Conservation (phyloP, 768 basidiomycete species). For the Cantharellus anzutake region DNA sequence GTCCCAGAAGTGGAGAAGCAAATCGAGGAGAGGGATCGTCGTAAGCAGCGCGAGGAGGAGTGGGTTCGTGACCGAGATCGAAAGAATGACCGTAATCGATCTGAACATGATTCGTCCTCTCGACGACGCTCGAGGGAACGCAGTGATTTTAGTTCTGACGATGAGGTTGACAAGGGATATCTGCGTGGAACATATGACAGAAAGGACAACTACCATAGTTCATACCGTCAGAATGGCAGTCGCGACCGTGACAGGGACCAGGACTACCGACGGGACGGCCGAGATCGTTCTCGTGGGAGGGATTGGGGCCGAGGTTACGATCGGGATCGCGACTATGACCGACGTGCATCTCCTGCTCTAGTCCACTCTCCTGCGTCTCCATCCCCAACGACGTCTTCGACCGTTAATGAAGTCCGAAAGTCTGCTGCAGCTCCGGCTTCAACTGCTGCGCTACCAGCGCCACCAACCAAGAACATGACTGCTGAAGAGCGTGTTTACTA, state of each 20-base stretch:
- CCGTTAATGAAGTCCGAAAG: background rate
- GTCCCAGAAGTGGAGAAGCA: constrained; percentile 79
- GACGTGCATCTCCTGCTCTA: constrained; percentile 11
- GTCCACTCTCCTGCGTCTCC: constrained; percentile 18
- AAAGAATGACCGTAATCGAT: constrained; percentile 37
- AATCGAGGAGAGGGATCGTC: constrained; percentile 59
- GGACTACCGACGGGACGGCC: constrained; percentile 21
- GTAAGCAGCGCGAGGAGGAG: constrained; percentile 59
- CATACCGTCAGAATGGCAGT: constrained; percentile 20
- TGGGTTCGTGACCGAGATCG: constrained; percentile 64
- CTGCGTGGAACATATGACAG: constrained; percentile 7
- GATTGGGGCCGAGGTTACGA: background rate
- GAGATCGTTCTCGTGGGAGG: background rate
- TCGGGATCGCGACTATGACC: constrained; percentile 15
- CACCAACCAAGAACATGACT: constrained; percentile 56
- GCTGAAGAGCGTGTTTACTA: constrained; percentile 62
- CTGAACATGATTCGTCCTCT: constrained; percentile 14
- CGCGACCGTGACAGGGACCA: constrained; percentile 17
- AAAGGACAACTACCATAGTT: constrained; percentile 25
- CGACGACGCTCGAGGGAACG: constrained; percentile 17
- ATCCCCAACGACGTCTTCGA: background rate
- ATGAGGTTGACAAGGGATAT: constrained; percentile 19
- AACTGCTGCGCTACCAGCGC: constrained; percentile 12
- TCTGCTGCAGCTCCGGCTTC: constrained; percentile 14
- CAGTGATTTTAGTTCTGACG: constrained; percentile 25